Percentiles rank a stretch among this genome's conserved stretches.
These are phyloP conservation scores for Solanum arcanum DNA, from an alignment of 257 asterid species.

Conservation along the genomic window DNA sequence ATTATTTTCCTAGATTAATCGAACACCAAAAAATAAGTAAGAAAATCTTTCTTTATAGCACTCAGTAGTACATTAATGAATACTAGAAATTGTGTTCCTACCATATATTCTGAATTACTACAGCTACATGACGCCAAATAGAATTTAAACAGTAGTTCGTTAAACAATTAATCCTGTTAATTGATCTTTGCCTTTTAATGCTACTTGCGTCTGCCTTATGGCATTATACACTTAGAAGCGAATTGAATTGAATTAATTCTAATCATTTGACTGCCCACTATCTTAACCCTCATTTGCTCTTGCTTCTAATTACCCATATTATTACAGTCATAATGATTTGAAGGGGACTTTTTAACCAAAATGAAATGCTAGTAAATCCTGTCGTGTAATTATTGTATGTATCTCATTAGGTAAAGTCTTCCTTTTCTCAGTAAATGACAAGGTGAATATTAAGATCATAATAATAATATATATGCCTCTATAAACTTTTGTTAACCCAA, in stretches of 20 bases:
- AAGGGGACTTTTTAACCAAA: constrained; percentile 34
- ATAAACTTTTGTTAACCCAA: not conserved
- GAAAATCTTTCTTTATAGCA: too few species aligned
- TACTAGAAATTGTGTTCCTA: not conserved
- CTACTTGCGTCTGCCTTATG: constrained; percentile 7
- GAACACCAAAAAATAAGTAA: not conserved
- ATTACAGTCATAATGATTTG: constrained; percentile 9
- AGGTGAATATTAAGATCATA: not conserved
- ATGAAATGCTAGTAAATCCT: constrained; percentile 20
- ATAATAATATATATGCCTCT: not conserved
- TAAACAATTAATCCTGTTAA: not conserved
- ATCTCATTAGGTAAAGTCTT: constrained; percentile 12
- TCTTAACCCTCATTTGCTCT: constrained; percentile 1
- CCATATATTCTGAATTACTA: not conserved
- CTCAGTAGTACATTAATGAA: not conserved
- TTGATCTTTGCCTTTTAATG: not conserved
- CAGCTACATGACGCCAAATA: not conserved
- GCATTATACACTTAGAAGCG: not conserved
- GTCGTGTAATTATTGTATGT: constrained; percentile 1
- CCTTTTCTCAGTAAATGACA: constrained; percentile 6
- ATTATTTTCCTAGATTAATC: not conserved
- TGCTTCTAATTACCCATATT: constrained; percentile 1
- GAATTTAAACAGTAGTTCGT: not conserved
- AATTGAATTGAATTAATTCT: not conserved
- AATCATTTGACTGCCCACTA: constrained; percentile 13